Evolutionary conservation across 2,329 filamentous ascomycete species (phyloP), one percentile per base, ranked within the genome.

Genomic region (Aspergillus versicolor): DNA sequence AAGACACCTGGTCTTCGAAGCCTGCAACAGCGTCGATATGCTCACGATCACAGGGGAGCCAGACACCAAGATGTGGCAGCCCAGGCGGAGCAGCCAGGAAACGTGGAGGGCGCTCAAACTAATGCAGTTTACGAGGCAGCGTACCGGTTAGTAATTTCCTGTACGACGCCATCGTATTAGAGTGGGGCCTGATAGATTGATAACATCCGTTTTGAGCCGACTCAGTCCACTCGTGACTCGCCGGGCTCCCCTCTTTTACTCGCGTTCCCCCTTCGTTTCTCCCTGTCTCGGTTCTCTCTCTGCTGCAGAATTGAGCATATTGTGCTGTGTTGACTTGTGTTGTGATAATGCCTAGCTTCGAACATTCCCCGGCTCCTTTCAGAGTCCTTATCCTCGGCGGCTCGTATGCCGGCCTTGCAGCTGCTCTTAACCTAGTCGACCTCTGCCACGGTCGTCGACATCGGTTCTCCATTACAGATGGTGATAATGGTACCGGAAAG

Each of bases 341-440:
- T 43, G 30, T 34, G 15, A 54, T 57, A 51, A 63, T 63, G 61
- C 58, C 60, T 50, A 46, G 55, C 46, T 47, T 62, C 37, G 52
- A 63, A 54, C 53, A 60, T 46, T 41, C 44, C 11, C 44, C 56
- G 34, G 46, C 47, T 8, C 66, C 67, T 2, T 67, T 82, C 70
- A 81, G 75, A 64, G 78, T 91, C 32, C 79, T 57, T 9, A 56
- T 56, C 55, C 80, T 88, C n/a, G 89, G 89, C 37, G 88, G 87
- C 61, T 87, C 86, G 44, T 91, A 91, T 65, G 83, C 81, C 24
- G 89, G 89, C 24, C 79, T 91, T 6, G 82, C 86, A 6, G 81
- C 84, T 1, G 82, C 85, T 7, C 73, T 89, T 62, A 89, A 90
- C 68, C 79, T 92, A 4, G 74, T 88, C 17, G 87, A 90, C 65